phyloP scores from a whole-genome alignment of 2,329 filamentous ascomycete species.

The Colletotrichum scovillei region DNA sequence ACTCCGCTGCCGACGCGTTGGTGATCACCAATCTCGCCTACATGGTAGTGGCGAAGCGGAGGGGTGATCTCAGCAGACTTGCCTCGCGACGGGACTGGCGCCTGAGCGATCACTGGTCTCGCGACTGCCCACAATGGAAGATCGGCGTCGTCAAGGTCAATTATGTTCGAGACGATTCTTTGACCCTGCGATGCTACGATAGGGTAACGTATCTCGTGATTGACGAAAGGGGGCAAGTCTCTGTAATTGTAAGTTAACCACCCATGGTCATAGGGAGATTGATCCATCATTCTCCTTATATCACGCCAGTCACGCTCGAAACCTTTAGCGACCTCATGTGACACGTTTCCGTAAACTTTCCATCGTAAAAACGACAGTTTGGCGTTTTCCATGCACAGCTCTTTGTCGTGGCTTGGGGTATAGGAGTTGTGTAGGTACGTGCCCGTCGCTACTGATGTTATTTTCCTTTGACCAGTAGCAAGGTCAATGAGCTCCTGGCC shows the following conservation, averaged over 20 bases:
- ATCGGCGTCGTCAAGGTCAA: not conserved
- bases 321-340: not conserved
- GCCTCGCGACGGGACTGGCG: not conserved
- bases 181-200: not conserved
- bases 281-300: not conserved
- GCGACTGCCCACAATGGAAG: not conserved
- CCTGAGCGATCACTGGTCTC: not conserved
- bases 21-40: not conserved
- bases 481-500: not conserved
- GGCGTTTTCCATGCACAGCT: conserved; percentile 9
- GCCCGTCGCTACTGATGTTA: not conserved
- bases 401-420: not conserved
- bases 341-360: not conserved
- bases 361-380: conserved; percentile 9
- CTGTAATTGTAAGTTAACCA: not conserved
- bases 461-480: fast-evolving
- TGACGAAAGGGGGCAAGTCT: not conserved
- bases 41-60: not conserved
- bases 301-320: not conserved
- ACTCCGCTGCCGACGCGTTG: not conserved
- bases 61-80: not conserved
- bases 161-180: not conserved
- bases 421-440: not conserved
- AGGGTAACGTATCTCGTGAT: not conserved
- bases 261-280: not conserved